Conservation (phyloP, 2,329 filamentous ascomycete species). For the Exophiala mesophila region DNA sequence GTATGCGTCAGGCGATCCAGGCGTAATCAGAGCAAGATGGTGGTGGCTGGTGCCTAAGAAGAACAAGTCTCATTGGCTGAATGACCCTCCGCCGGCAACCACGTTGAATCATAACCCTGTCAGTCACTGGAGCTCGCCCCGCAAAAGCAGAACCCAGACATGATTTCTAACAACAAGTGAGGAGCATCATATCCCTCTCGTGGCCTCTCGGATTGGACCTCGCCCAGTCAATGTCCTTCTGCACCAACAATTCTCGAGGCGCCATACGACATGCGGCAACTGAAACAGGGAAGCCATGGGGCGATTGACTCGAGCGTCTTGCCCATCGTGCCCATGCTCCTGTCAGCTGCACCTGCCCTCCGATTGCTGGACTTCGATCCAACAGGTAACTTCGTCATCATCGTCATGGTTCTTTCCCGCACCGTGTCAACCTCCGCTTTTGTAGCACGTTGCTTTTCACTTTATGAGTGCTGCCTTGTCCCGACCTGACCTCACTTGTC, state of each 20-base stretch:
- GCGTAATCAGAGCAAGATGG: too few relatives aligned
- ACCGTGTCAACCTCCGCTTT: constrained; percentile 1
- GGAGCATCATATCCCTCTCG: background rate
- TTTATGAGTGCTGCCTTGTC: constrained; percentile 20
- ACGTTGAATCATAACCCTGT: too few relatives aligned
- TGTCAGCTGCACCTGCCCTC: background rate
- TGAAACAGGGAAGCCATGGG: background rate
- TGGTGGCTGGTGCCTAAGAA: background rate
- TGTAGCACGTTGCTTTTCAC: background rate
- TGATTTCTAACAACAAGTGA: background rate
- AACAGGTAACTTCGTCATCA: constrained; percentile 4
- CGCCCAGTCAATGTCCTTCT: background rate
- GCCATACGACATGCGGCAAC: background rate
- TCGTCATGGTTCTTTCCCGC: constrained; percentile 10
- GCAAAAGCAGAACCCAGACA: background rate
- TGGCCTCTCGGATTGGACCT: background rate
- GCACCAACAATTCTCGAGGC: background rate
- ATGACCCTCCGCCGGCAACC: too few relatives aligned
- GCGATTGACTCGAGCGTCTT: too few relatives aligned
- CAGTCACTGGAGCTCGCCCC: background rate
- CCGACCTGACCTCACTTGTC: too few relatives aligned
- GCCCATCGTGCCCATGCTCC: too few relatives aligned
- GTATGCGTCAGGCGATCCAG: too few relatives aligned
- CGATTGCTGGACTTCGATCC: constrained; percentile 3
- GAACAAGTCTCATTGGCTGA: background rate